phyloP scores from a whole-genome alignment of 2,329 filamentous ascomycete species.

The Nemania sp. region DNA sequence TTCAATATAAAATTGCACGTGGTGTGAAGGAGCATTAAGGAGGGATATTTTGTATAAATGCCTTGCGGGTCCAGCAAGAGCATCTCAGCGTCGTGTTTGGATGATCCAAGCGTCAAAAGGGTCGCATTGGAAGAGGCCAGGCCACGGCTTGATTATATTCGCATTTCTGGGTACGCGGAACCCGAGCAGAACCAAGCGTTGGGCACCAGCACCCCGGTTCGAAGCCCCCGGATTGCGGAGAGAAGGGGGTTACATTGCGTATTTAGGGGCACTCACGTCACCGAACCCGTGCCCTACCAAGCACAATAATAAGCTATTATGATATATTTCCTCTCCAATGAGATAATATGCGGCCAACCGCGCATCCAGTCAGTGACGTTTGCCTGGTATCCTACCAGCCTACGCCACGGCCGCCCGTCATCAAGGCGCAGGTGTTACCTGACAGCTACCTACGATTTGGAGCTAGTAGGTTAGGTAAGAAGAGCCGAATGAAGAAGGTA shows the following conservation, averaged over 20 bases:
- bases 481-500: conserved; percentile 30
- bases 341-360: background rate
- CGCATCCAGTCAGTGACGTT: conserved; percentile 12
- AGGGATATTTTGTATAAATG: background rate
- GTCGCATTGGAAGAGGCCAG: background rate
- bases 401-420: conserved; percentile 26
- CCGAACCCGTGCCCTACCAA: conserved; percentile 23
- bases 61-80: background rate
- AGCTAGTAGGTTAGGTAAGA: background rate
- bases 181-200: background rate
- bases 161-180: conserved; percentile 10
- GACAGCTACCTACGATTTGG: conserved; percentile 1
- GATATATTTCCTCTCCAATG: conserved; percentile 23
- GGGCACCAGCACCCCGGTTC: conserved; percentile 26
- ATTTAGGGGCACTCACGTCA: conserved; percentile 26
- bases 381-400: conserved; percentile 25
- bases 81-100: background rate
- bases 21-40: too few species aligned
- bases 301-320: conserved; percentile 27
- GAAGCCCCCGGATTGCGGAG: conserved; percentile 17
- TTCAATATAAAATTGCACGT: background rate
- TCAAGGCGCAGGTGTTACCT: conserved; percentile 4
- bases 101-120: background rate
- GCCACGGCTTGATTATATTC: conserved; percentile 2
- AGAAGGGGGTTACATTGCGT: conserved; percentile 34